Percentiles rank a stretch among this genome's conserved stretches.
These are phyloP conservation scores for Hippophae rhamnoides DNA, from an alignment of 306 rosid genomes.

Conservation along the genomic window DNA sequence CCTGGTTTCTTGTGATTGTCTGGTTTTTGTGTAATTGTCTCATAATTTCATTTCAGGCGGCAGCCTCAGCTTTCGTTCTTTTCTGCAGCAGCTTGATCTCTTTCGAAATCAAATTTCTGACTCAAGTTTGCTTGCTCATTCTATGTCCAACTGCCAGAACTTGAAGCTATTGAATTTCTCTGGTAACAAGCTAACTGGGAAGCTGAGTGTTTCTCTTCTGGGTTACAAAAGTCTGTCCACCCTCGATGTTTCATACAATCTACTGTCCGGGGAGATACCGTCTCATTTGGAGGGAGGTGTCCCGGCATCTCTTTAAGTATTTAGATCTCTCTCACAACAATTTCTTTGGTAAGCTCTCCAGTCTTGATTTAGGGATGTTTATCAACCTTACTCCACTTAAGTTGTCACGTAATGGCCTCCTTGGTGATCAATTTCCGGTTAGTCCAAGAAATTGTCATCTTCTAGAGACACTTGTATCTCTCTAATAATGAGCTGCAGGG, in stretches of 20 bases:
- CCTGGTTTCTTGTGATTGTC: conserved; percentile 22
- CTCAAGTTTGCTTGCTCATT: conserved; percentile 9
- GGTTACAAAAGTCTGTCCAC: conserved; percentile 23
- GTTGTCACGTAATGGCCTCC: conserved; percentile 32
- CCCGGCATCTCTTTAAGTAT: conserved; percentile 19
- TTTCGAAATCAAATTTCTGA: conserved; percentile 43
- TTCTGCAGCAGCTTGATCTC: conserved; percentile 39
- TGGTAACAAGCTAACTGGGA: conserved; percentile 36
- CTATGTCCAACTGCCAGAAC: conserved; percentile 22
- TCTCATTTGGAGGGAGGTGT: conserved; percentile 19
- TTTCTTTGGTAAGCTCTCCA: conserved; percentile 31
- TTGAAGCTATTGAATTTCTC: conserved; percentile 40
- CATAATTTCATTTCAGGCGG: conserved; percentile 31
- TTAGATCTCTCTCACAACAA: conserved; percentile 58
- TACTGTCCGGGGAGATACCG: conserved; percentile 40
- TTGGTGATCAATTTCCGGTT: conserved; percentile 23
- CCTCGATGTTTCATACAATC: conserved; percentile 41
- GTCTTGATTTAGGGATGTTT: conserved; percentile 34
- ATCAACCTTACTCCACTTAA: conserved; percentile 30
- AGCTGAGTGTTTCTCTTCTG: conserved; percentile 22
- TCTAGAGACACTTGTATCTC: conserved; percentile 44
- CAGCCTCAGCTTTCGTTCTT: conserved; percentile 12
- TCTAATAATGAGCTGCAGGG: conserved; percentile 34
- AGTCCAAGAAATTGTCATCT: conserved; percentile 29
- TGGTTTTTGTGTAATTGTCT: conserved; percentile 38